Conservation (phyloP, 192 early-diverging fungal genomes). For the Mycoemilia scoparia region DNA sequence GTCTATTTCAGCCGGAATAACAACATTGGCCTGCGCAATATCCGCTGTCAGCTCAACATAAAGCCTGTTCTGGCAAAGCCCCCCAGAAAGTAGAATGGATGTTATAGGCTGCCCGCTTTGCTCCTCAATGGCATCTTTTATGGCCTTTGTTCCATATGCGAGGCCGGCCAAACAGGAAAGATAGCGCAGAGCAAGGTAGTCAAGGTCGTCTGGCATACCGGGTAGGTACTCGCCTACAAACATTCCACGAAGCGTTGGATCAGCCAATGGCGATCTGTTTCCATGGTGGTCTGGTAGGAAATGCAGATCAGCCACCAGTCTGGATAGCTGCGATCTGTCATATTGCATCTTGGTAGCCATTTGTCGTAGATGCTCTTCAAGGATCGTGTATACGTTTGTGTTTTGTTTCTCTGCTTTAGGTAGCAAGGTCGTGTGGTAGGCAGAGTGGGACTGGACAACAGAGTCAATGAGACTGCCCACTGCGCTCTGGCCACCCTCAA, state of each 20-base stretch:
- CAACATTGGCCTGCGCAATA: slow-evolving; percentile 28
- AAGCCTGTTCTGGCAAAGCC: slow-evolving; percentile 37
- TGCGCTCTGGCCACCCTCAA: slow-evolving; percentile 58
- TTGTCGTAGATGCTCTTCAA: not conserved
- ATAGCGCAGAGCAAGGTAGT: slow-evolving; percentile 34
- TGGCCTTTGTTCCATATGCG: slow-evolving; percentile 43
- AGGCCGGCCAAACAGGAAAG: slow-evolving; percentile 38
- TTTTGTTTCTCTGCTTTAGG: not conserved
- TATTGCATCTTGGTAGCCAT: slow-evolving; percentile 1
- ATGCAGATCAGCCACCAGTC: slow-evolving; percentile 32
- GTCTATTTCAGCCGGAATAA: slow-evolving; percentile 35
- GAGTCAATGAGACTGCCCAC: slow-evolving; percentile 49
- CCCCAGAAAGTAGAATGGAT: slow-evolving; percentile 44
- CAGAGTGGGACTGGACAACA: slow-evolving; percentile 37
- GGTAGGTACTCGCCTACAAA: slow-evolving; percentile 32
- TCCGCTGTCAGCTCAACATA: slow-evolving; percentile 45
- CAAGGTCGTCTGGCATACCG: slow-evolving; percentile 16
- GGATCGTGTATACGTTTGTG: not conserved
- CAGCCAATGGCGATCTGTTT: slow-evolving; percentile 50
- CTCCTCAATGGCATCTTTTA: slow-evolving; percentile 31
- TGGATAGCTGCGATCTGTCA: slow-evolving; percentile 3
- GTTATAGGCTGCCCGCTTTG: slow-evolving; percentile 31
- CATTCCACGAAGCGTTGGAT: slow-evolving; percentile 38
- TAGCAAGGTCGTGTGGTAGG: slow-evolving; percentile 10
- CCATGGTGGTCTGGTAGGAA: slow-evolving; percentile 64